Evolutionary conservation across 129 eudicot genomes (phyloP).

Genomic region (Dittrichia graveolens): DNA sequence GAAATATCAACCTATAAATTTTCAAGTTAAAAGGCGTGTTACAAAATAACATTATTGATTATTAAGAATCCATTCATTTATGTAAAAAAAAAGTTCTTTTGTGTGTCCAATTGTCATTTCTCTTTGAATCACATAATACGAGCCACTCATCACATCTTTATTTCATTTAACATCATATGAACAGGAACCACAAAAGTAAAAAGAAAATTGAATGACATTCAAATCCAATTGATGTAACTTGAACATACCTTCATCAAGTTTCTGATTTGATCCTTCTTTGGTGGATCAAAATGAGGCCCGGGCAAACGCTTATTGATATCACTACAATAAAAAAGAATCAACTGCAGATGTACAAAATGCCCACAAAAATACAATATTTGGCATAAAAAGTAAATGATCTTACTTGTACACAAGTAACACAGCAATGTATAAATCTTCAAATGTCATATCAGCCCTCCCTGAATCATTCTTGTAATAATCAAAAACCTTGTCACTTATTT

Average conservation of each 20-base stretch:
- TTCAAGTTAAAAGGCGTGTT: too few species aligned
- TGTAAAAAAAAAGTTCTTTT: too few species aligned
- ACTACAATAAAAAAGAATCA: constrained; percentile 39
- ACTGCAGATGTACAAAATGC: constrained; percentile 13
- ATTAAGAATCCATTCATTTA: too few species aligned
- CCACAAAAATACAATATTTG: constrained; percentile 3
- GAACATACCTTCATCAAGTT: constrained; percentile 70
- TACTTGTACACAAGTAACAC: constrained; percentile 89
- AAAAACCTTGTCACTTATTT: constrained; percentile 76
- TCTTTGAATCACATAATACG: too few species aligned
- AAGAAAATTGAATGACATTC: background rate
- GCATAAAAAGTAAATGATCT: constrained; percentile 25
- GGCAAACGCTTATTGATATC: constrained; percentile 92
- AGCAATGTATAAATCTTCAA: constrained; percentile 91
- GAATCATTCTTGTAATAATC: constrained; percentile 62
- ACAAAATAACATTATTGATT: too few species aligned
- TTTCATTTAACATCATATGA: too few species aligned
- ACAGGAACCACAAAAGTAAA: background rate
- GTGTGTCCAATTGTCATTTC: too few species aligned
- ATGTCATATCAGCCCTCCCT: constrained; percentile 54
- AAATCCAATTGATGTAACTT: constrained; percentile 6
- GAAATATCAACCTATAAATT: too few species aligned
- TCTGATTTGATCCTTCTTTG: constrained; percentile 67
- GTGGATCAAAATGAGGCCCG: constrained; percentile 99
- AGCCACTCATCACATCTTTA: too few species aligned